Base-by-base conservation (phyloP, 2,329 filamentous ascomycete species). In the Diaporthe vexans region DNA sequence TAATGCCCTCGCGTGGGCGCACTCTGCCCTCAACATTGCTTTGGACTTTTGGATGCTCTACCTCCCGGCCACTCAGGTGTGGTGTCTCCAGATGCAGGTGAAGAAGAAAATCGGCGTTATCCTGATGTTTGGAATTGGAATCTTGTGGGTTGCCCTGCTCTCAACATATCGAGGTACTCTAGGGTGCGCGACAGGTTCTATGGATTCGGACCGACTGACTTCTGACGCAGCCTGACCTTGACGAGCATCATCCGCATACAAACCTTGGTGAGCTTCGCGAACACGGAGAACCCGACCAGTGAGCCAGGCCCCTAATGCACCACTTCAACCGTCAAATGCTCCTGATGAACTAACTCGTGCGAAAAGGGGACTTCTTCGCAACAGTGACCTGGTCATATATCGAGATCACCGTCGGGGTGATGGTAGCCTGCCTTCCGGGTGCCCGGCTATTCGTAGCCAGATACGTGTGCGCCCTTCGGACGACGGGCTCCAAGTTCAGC, bases 211-310 rank as follows among this genome's bases (percentile, higher is more conserved):
- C 5, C 9, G 15, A 35, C 61, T 67, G 29, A 51, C 61, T 1
- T 46, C n/a, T 21, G 29, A 29, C 26, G 24, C 37, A 80, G 78
- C 26, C 79, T 83, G 59, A 83, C 81, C 9, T 40, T 83, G 21
- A 79, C 83, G 58, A 81, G 79, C 69, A 78, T 81, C 59, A 68
- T 82, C 21, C 79, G 81, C 15, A 77, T 83, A 15, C 75, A 77
- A 5, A 79, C 79, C 3, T 74, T 83, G 13, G 77, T 80, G 33
- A 37, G 35, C 15, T 80, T 82, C 35, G 77, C 78, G 11, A 78
- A 77, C 56, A 80, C 81, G 6, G 59, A 37, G 2, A 82, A 83
- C 73, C 77, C 80, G 2, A 82, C 81, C 0, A 67, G 71, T 73
- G 24, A 67, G 71, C 46, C 17, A 48, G 46, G 11, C 33, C 10